Base-by-base conservation (phyloP, 2,329 filamentous ascomycete species). In the Cercospora janseana region DNA sequence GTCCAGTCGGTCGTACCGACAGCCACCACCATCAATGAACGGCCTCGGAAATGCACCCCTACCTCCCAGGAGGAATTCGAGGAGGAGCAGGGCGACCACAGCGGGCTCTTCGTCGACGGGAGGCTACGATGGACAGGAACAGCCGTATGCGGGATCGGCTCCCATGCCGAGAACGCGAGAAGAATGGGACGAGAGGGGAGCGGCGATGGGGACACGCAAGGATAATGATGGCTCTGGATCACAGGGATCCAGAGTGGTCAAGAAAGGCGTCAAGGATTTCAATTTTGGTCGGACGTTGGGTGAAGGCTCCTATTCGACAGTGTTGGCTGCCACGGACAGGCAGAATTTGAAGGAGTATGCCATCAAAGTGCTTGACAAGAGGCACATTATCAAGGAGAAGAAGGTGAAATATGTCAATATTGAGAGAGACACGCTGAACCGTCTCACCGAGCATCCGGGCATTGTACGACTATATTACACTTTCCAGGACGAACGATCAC, bases 401-500 rank as follows among this genome's bases (percentile, higher is more conserved):
- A 98, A 98, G 78, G 95, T 98, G 65, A 98, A 98, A 77, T 98
- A 98, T 66, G 93, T 98, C 71, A 98, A 97, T 71, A 98, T 98
- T 63, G 93, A 98, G 71, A 96, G 96, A 74, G 92, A 98, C 71
- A 97, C 93, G 0, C 77, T 98, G 49, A 98, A 98, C 67, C 85
- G 93, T 56, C 76, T 98, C 51, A 97, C 92, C 3, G 92, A 98
- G 57, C 93, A 98, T 65, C 93, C 93, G 5, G 93, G 93, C 15
- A 92, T 98, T 52, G 91, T 98, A 50, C 87, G 93, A 56, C 78
- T 98, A 34, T 98, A 97, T 71, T 98, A 98, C 71, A 98, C 93
- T 1, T 98, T 98, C 66, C 93, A 98, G 69, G 93, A 98, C 70
- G 92, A 97, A 68, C 81, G 87, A 16, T 97, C 91, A 3, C 76